Evolutionary conservation across 1,139 yeast genomes (phyloP).

Genomic region (Hansenula lynferdii): DNA sequence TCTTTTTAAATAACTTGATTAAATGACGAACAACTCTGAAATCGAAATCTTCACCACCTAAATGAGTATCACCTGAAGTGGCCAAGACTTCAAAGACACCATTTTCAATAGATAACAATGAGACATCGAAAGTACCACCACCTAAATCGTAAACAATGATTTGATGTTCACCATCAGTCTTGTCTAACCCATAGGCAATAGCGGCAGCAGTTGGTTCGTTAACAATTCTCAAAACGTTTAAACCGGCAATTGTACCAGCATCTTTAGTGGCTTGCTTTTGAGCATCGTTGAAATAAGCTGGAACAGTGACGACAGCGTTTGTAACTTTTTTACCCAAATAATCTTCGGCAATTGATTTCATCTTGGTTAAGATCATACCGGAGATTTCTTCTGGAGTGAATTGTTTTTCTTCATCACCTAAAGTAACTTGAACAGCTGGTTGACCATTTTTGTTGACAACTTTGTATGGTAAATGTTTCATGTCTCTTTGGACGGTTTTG

Average conservation of each 20-base stretch:
- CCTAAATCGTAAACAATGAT: conserved; percentile 96
- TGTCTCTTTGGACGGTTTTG: conserved; percentile 90
- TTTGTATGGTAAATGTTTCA: conserved; percentile 96
- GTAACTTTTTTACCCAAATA: conserved; percentile 90
- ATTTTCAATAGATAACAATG: conserved; percentile 90
- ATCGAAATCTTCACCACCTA: conserved; percentile 75
- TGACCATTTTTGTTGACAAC: conserved; percentile 84
- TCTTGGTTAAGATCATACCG: conserved; percentile 95
- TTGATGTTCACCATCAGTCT: conserved; percentile 78
- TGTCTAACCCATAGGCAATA: conserved; percentile 98
- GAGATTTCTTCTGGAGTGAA: conserved; percentile 98
- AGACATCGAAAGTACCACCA: conserved; percentile 99
- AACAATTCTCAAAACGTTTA: conserved; percentile 94
- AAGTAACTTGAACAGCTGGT: conserved; percentile 91
- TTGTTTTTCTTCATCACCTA: conserved; percentile 87
- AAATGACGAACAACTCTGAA: conserved; percentile 77
- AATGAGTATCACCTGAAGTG: conserved; percentile 96
- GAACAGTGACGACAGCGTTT: conserved; percentile 96
- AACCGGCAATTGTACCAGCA: conserved; percentile 98
- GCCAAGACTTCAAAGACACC: conserved; percentile 99
- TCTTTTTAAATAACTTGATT: conserved; percentile 80
- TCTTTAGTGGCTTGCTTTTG: conserved; percentile 99
- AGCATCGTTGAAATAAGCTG: conserved; percentile 98
- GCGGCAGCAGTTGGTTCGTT: conserved; percentile 99
- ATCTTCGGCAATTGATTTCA: conserved; percentile 98